Conservation (phyloP, 169 alveolate genomes). For the Toxoplasma gondii region DNA sequence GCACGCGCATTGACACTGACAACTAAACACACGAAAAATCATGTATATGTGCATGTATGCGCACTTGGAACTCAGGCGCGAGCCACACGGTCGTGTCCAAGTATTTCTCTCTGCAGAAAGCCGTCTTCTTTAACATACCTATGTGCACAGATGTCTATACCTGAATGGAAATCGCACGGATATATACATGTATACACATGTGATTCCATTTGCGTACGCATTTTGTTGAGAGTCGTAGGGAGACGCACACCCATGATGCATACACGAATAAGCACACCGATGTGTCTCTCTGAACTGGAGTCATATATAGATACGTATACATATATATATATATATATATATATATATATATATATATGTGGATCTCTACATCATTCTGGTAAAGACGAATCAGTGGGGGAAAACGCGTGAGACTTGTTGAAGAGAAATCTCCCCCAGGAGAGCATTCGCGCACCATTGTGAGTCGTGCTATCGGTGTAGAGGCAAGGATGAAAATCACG, state of each 20-base stretch:
- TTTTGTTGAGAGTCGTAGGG: too few species aligned
- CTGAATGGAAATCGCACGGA: not conserved
- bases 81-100: not conserved
- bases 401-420: too few species aligned
- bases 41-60: too few species aligned
- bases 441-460: not conserved
- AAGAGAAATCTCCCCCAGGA: too few species aligned
- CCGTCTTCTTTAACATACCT: not conserved
- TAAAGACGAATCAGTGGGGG: too few species aligned
- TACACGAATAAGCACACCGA: too few species aligned
- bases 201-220: not conserved
- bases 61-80: too few species aligned
- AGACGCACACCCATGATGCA: too few species aligned
- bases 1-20: too few species aligned
- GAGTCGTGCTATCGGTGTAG: constrained; percentile 1
- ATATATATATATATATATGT: not conserved
- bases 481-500: not conserved
- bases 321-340: not conserved
- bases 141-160: not conserved
- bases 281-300: too few species aligned
- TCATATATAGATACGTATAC: not conserved
- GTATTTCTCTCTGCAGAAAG: too few species aligned
- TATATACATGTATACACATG: not conserved
- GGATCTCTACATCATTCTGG: not conserved
- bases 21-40: too few species aligned